Base-by-base conservation (phyloP, 805 yeast genomes). In the Starmerella powellii region DNA sequence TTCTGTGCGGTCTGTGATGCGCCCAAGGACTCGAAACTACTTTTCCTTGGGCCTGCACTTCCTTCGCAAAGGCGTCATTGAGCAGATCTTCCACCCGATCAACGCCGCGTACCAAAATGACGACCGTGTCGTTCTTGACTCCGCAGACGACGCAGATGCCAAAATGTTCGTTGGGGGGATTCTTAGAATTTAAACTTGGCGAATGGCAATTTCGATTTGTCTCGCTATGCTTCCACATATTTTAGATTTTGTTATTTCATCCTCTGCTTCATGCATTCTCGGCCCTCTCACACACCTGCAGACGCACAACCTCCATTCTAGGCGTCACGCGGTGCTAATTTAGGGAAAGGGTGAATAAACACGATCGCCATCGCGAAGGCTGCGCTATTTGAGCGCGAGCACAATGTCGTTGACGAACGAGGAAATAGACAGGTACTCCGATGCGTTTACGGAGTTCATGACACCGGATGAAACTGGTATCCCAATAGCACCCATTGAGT, bases 391-490 rank as follows among this genome's bases (percentile, higher is more conserved):
- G n/a, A n/a, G n/a, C n/a, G n/a, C n/a, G n/a, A n/a, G n/a, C n/a
- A n/a, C n/a, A n/a, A n/a, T n/a, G n/a, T n/a, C n/a, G n/a, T n/a
- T n/a, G n/a, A n/a, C n/a, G 8, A 34, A 38, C 18, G 43, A 18
- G 13, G 33, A 27, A 13, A 31, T 46, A 17, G 47, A 46, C 17
- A 38, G 17, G 24, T 39, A 40, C 17, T 34, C 19, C 18, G 43
- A 24, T 18, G 61, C 55, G 16, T 59, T 59, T 36, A 55, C 56
- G 3, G 55, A 56, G 32, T 55, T 41, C 33, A 52, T 60, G 56
- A 52, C 48, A 10, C 52, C 52, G n/a, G 54, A 47, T 8, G 58
- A 53, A n/a, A 48, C 43, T 11, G 55, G 55, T 3, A 53, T 49
- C 38, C 56, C 54, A 1, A 44, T 61, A 21, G 45, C 54, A 2